A percentile compares a stretch with the other conserved stretches of the same genome.
Conservation (phyloP, 345 rosid species). For the Abelmoschus esculentus region DNA sequence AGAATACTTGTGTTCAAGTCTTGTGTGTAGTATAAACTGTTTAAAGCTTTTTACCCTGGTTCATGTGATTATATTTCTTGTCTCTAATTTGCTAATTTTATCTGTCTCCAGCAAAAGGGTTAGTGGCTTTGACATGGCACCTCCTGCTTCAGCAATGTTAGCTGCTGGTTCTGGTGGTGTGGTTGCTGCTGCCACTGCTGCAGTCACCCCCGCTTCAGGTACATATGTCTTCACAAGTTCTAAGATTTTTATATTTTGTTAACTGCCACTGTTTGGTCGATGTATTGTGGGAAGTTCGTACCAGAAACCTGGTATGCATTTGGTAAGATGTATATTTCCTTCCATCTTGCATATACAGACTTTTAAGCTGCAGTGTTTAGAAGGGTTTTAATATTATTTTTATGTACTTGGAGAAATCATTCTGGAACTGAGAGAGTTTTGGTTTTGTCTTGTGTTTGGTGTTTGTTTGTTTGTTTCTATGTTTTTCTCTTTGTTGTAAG, state of each 20-base stretch:
- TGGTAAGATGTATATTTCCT: constrained; percentile 66
- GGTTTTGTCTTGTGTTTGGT: constrained; percentile 58
- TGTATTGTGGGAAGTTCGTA: constrained; percentile 78
- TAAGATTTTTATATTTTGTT: constrained; percentile 24
- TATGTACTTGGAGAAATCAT: constrained; percentile 45
- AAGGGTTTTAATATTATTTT: constrained; percentile 35
- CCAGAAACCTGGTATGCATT: constrained; percentile 62
- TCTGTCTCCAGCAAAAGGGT: constrained; percentile 75
- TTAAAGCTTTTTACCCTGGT: background rate
- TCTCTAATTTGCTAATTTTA: background rate
- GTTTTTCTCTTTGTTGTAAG: constrained; percentile 70
- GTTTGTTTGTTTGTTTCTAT: constrained; percentile 70
- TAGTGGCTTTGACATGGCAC: constrained; percentile 99
- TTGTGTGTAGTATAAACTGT: background rate
- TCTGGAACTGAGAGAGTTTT: constrained; percentile 81
- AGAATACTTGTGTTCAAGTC: background rate
- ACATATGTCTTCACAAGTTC: constrained; percentile 23
- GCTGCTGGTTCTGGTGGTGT: constrained; percentile 40
- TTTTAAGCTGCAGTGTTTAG: constrained; percentile 26
- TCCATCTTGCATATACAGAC: constrained; percentile 26
- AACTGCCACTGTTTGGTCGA: constrained; percentile 49
- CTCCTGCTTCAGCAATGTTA: constrained; percentile 75
- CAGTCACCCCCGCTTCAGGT: constrained; percentile 36
- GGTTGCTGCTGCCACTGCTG: constrained; percentile 16
- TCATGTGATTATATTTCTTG: background rate